Base-by-base conservation (phyloP, 805 yeast genomes). In the Metschnikowia lochheadii region DNA sequence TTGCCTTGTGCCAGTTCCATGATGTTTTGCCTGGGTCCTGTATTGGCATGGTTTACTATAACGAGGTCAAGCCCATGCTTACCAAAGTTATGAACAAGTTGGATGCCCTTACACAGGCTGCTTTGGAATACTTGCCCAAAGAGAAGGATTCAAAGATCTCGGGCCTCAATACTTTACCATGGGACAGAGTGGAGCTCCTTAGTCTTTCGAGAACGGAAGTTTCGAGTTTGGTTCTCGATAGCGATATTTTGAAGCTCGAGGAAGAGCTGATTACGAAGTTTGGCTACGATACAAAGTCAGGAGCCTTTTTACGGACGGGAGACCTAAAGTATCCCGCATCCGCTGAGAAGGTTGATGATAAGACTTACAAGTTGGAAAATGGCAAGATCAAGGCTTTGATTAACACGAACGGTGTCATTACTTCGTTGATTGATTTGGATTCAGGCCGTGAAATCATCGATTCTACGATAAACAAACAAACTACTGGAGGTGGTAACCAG, bases 11-110 rank as follows among this genome's bases (percentile, higher is more conserved):
- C 64, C 98, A 92, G 65, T 92, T 92, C 73, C 99, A 92, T 67
- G 99, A 92, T 71, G 97, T 92, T n/a, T 76, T 94, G 47, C 99
- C 99, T 2, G 99, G 99, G 2, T 85, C 96, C 5, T 89, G 96
- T 68, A 92, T 92, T 61, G 96, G 89, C 55, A 82, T 89, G 83
- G 97, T 94, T 13, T 92, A 73, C 54, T 73, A 94, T 63, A 83
- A 80, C 44, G 90, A 89, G 59, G 97, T 92, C 8, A 80, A 83
- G 63, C 91, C 92, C 32, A 83, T 88, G 80, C 77, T 91, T 59
- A 73, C 72, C 5, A 69, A 75, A 14, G 85, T 84, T 21, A 70
- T 85, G 51, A 68, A 73, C 17, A 69, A 72, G 20, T 83, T 85
- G 38, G 75, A 78, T 38, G 58, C 68, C 5, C 72, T 94, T 60